Percentiles rank a stretch among this genome's conserved stretches.
Evolutionary conservation across 164 flowering plant genomes (phyloP).

Genomic region (Umbellularia californica): DNA sequence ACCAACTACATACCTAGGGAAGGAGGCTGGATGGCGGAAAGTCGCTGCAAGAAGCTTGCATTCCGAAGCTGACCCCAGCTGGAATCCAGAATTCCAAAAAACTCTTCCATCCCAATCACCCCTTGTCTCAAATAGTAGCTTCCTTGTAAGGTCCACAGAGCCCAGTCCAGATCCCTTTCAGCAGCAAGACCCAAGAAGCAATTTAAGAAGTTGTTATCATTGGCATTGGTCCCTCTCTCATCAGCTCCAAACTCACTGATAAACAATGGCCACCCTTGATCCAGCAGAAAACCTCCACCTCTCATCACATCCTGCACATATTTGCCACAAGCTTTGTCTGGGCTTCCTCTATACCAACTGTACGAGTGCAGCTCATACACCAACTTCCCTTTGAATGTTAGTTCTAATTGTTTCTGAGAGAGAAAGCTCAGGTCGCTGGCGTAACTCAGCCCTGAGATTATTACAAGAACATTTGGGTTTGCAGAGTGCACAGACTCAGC

Average conservation of each 20-base stretch:
- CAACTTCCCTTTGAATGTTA: slow-evolving; percentile 23
- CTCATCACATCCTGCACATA: slow-evolving; percentile 7
- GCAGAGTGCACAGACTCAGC: slow-evolving; percentile 26
- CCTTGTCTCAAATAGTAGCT: slow-evolving; percentile 41
- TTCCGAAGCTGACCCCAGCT: slow-evolving; percentile 37
- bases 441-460: slow-evolving; percentile 39
- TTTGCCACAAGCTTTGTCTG: slow-evolving; percentile 17
- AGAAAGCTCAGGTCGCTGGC: slow-evolving; percentile 36
- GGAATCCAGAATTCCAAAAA: slow-evolving; percentile 31
- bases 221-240: slow-evolving; percentile 26
- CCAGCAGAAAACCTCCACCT: slow-evolving; percentile 28
- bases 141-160: slow-evolving; percentile 49
- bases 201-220: slow-evolving; percentile 37
- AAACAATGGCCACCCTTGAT: slow-evolving; percentile 35
- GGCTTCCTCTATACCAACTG: slow-evolving; percentile 29
- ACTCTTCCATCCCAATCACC: slow-evolving; percentile 25
- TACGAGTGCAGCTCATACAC: slow-evolving; percentile 56
- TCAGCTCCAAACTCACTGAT: slow-evolving; percentile 55
- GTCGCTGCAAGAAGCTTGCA: slow-evolving; percentile 16
- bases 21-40: slow-evolving; percentile 23
- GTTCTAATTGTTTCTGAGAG: slow-evolving; percentile 8
- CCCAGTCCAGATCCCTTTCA: slow-evolving; percentile 50
- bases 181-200: slow-evolving; percentile 35
- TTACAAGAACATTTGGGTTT: slow-evolving; percentile 42
- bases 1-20: slow-evolving; percentile 26